Conservation (phyloP, 257 asterid species). For the Eucommia ulmoides region DNA sequence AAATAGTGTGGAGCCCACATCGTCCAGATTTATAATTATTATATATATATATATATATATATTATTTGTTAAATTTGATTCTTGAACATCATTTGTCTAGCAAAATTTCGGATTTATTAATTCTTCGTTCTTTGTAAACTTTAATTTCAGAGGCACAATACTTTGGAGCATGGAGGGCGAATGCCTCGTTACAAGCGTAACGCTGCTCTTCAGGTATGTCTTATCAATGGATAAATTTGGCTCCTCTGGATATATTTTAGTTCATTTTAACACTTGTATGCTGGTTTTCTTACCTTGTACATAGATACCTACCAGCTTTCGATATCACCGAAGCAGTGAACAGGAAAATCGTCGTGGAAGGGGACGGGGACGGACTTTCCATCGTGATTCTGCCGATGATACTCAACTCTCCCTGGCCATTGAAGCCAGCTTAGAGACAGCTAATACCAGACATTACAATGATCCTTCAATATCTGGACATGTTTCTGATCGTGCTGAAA, state of each 20-base stretch:
- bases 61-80: no score
- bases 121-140: slow-evolving; percentile 2
- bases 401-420: slow-evolving; percentile 63
- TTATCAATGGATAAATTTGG: not conserved
- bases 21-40: no score
- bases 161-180: slow-evolving; percentile 86
- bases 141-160: slow-evolving; percentile 73
- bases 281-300: slow-evolving; percentile 6
- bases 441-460: slow-evolving; percentile 20
- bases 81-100: no score
- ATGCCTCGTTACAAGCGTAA: slow-evolving; percentile 91
- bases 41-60: no score
- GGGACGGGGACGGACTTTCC: slow-evolving; percentile 53
- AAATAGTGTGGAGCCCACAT: no score
- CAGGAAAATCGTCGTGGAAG: slow-evolving; percentile 72
- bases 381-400: slow-evolving; percentile 53
- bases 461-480: slow-evolving; percentile 23
- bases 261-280: not conserved
- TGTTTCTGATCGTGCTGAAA: slow-evolving; percentile 25
- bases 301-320: slow-evolving; percentile 89
- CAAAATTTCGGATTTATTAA: no score
- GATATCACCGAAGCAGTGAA: slow-evolving; percentile 60
- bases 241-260: not conserved
- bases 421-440: slow-evolving; percentile 67
- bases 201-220: slow-evolving; percentile 92